Base-by-base conservation (phyloP, 176 grass and related monocot genomes). In the Aegilops tauschii region DNA sequence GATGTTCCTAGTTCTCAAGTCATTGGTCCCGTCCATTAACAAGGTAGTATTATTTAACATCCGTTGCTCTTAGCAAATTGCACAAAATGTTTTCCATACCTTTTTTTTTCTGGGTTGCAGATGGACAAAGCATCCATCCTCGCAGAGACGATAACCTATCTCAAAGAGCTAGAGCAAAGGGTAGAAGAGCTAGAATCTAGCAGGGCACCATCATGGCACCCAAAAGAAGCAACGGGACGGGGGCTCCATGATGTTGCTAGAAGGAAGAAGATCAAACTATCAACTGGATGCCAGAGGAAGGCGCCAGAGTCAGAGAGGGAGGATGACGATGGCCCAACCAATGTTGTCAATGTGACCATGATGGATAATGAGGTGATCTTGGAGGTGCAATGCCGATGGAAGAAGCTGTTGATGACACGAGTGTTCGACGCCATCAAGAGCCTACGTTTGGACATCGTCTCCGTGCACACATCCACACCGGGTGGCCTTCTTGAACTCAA, bases 61-160 rank as follows among this genome's bases (percentile, higher is more conserved):
- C 42, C 42, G 12, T 45, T 45, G 3, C 42, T 45, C 3, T 45
- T 45, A 45, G 10, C 42, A 45, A 45, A 45, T 45, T 45, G 11
- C 42, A 12, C 0, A 45, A 3, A 45, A 4, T 45, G 42, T 5
- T 50, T 50, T 50, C 4, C 42, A 4, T 50, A 35, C 40, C 25
- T 1, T 65, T 37, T 6, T 12, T 28, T 79, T 68, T 4, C 47
- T 50, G 47, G 47, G 6, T 36, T 66, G 59, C 75, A 98, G 95
- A 78, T 89, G 31, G 93, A 98, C 86, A 95, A 95, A 88, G 91
- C 89, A 76, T 93, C 96, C 12, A 90, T 98, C 66, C 93, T 98
- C n/a, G 89, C 83, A 1, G 83, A 93, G 16, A 88, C 95, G 18
- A 92, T 98, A 65, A 88, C 83, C 0, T 98, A 98, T 65, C 54